Conservation (phyloP, 129 eudicot genomes). For the Mikania micrantha region DNA sequence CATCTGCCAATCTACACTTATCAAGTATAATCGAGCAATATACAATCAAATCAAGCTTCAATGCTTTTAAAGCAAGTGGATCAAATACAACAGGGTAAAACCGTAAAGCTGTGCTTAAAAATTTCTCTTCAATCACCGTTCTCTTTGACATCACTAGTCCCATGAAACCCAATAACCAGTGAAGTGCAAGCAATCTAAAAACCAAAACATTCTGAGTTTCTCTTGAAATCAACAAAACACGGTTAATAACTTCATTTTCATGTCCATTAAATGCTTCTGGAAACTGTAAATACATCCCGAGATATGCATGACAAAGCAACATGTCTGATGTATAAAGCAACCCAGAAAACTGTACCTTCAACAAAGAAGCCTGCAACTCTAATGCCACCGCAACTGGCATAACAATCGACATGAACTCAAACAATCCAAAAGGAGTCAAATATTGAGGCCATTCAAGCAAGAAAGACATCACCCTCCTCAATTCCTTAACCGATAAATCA, state of each 20-base stretch:
- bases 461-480: constrained; percentile 75
- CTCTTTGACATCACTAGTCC: constrained; percentile 44
- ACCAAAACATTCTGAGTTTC: constrained; percentile 62
- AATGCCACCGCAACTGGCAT: constrained; percentile 65
- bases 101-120: constrained; percentile 40
- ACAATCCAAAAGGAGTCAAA: constrained; percentile 63
- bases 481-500: constrained; percentile 54
- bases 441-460: constrained; percentile 75
- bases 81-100: constrained; percentile 81
- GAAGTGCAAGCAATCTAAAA: constrained; percentile 74
- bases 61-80: constrained; percentile 74
- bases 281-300: constrained; percentile 52
- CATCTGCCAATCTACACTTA: constrained; percentile 26
- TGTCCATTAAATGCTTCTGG: constrained; percentile 76
- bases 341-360: constrained; percentile 82
- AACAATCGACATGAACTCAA: constrained; percentile 64
- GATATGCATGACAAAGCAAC: constrained; percentile 65
- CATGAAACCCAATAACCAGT: constrained; percentile 77
- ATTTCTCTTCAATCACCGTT: constrained; percentile 37
- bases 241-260: constrained; percentile 54
- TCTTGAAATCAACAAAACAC: constrained; percentile 55
- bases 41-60: constrained; percentile 89
- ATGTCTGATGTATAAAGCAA: constrained; percentile 59
- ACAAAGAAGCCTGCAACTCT: constrained; percentile 80
- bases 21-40: constrained; percentile 53